Percentiles rank a stretch among this genome's conserved stretches.
Conservation (phyloP, 2,329 filamentous ascomycete species). For the Fusarium floridanum region DNA sequence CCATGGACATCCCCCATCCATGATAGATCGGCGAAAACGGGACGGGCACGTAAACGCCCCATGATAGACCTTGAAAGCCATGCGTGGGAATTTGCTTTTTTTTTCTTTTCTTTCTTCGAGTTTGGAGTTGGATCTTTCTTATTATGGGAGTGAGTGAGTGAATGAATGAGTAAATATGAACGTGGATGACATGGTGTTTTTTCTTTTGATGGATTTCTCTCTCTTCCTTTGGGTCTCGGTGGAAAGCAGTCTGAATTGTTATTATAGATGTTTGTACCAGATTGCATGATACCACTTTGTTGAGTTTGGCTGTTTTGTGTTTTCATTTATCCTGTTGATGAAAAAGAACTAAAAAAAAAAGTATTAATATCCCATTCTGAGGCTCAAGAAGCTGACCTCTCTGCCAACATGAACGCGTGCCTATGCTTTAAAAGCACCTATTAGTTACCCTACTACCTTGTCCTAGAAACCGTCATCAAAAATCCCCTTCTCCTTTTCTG, state of each 20-base stretch:
- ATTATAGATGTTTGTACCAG: constrained; percentile 42
- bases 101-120: constrained; percentile 8
- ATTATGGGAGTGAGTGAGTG: neutral
- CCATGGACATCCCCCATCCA: constrained; percentile 16
- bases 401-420: constrained; percentile 9
- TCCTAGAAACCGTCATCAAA: constrained; percentile 41
- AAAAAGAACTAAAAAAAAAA: neutral
- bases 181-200: neutral
- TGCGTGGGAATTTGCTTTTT: constrained; percentile 2
- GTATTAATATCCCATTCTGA: neutral
- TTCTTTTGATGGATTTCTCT: neutral
- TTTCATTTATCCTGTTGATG: neutral
- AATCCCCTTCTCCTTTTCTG: constrained; percentile 57
- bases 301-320: neutral
- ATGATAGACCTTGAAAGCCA: constrained; percentile 36
- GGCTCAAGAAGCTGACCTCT: neutral
- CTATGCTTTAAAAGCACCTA: neutral
- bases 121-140: constrained; percentile 34
- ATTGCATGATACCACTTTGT: constrained; percentile 30
- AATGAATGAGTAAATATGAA: neutral
- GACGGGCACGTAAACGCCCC: constrained; percentile 31
- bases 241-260: constrained; percentile 7
- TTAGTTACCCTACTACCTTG: neutral
- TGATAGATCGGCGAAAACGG: constrained; percentile 43
- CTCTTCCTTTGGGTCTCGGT: neutral